Evolutionary conservation across 768 basidiomycete genomes (phyloP).

Genomic region (Lactarius sanguifluus): DNA sequence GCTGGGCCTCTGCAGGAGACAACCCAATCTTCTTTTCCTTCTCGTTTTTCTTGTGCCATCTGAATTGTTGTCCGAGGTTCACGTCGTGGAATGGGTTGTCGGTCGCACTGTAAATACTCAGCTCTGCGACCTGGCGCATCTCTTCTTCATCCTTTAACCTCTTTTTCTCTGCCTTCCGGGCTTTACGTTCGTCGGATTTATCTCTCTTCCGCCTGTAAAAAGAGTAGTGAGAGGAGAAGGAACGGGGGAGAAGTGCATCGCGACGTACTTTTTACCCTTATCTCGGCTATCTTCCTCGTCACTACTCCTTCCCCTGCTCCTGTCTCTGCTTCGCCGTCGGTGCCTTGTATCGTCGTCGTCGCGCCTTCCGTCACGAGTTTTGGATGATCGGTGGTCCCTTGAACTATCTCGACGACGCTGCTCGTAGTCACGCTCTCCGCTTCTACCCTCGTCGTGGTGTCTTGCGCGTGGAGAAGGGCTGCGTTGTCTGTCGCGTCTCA

Average conservation of each 20-base stretch:
- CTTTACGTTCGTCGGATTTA: slow-evolving; percentile 81
- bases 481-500: slow-evolving; percentile 19
- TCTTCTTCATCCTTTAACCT: slow-evolving; percentile 84
- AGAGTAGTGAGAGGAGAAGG: slow-evolving; percentile 5
- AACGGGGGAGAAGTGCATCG: background rate
- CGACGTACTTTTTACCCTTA: slow-evolving; percentile 49
- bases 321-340: slow-evolving; percentile 33
- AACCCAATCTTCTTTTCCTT: slow-evolving; percentile 91
- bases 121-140: slow-evolving; percentile 87
- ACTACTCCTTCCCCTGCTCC: slow-evolving; percentile 38
- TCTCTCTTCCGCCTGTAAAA: slow-evolving; percentile 71
- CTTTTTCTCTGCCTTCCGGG: slow-evolving; percentile 86
- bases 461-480: slow-evolving; percentile 23
- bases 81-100: slow-evolving; percentile 99
- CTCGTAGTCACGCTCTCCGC: slow-evolving; percentile 10
- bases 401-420: slow-evolving; percentile 12
- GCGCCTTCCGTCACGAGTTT: slow-evolving; percentile 21
- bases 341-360: slow-evolving; percentile 32
- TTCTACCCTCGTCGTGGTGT: background rate
- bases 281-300: slow-evolving; percentile 26
- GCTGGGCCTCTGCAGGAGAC: slow-evolving; percentile 71
- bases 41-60: slow-evolving; percentile 98
- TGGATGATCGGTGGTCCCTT: slow-evolving; percentile 13
- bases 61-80: slow-evolving; percentile 94
- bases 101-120: slow-evolving; percentile 93